Evolutionary conservation across 2,329 filamentous ascomycete species (phyloP).

Genomic region (Herpotrichia juniperi): DNA sequence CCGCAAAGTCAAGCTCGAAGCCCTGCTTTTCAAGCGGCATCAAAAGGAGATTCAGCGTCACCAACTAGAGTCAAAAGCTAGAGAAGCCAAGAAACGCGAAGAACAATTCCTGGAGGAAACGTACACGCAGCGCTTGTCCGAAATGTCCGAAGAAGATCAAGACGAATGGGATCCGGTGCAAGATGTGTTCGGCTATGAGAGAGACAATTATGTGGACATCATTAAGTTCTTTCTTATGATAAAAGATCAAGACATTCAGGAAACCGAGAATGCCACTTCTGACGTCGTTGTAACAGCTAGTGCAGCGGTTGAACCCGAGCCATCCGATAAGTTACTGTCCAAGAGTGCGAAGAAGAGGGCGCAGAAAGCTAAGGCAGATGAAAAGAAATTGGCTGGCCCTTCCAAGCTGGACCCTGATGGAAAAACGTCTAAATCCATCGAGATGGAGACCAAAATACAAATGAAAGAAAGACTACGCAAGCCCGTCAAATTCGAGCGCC

Average conservation of each 20-base stretch:
- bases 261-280: constrained; percentile 1
- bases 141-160: constrained; percentile 45
- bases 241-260: constrained; percentile 18
- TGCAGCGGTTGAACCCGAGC: background rate
- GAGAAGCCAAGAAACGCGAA: constrained; percentile 52
- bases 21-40: constrained; percentile 55
- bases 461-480: constrained; percentile 49
- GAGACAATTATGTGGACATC: constrained; percentile 52
- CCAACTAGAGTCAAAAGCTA: constrained; percentile 45
- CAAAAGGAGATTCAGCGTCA: constrained; percentile 52
- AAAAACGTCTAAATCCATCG: constrained; percentile 42
- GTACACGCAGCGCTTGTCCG: constrained; percentile 49
- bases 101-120: constrained; percentile 52
- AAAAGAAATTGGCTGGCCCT: constrained; percentile 23
- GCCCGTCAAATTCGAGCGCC: constrained; percentile 45
- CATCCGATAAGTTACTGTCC: background rate
- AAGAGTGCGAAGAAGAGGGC: constrained; percentile 30
- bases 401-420: constrained; percentile 20
- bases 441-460: constrained; percentile 52
- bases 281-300: no score
- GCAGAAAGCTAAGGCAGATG: constrained; percentile 39
- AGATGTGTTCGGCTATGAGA: constrained; percentile 53
- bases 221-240: constrained; percentile 56
- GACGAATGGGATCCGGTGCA: constrained; percentile 57
- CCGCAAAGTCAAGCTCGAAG: constrained; percentile 57